A percentile compares a stretch with the other conserved stretches of the same genome.
phyloP scores from a whole-genome alignment of 306 rosid species.

The Potentilla sterilis region DNA sequence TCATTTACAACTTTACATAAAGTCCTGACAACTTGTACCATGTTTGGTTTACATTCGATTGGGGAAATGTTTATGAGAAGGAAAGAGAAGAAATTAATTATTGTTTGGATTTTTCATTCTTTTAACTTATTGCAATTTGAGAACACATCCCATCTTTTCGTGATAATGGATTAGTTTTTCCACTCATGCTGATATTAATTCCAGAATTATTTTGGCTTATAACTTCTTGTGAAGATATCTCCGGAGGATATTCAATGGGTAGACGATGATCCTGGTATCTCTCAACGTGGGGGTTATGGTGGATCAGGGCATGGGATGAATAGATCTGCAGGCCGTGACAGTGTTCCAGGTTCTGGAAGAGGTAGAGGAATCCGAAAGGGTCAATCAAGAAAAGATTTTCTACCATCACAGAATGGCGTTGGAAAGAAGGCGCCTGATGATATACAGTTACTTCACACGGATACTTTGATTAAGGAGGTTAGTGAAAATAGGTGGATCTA shows the following conservation, averaged over 20 bases:
- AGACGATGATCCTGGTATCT: constrained; percentile 80
- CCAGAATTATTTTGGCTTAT: constrained; percentile 16
- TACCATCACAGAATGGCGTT: constrained; percentile 73
- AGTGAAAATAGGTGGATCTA: constrained; percentile 19
- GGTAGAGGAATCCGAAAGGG: constrained; percentile 75
- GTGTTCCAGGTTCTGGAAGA: constrained; percentile 64
- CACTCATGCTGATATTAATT: not conserved
- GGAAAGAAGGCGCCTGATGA: constrained; percentile 71
- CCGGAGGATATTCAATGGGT: constrained; percentile 92
- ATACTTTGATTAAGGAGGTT: constrained; percentile 80
- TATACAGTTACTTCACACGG: constrained; percentile 79
- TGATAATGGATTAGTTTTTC: not conserved
- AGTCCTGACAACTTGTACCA: not conserved
- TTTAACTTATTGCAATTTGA: not conserved
- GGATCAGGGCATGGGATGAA: constrained; percentile 66
- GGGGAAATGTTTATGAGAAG: not conserved
- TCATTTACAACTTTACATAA: not conserved
- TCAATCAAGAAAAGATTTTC: constrained; percentile 69
- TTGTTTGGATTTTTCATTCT: not conserved
- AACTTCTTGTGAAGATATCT: constrained; percentile 61
- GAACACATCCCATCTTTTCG: not conserved
- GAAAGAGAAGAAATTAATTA: not conserved
- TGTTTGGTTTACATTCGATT: not conserved
- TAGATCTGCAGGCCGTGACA: constrained; percentile 55
- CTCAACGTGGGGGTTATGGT: constrained; percentile 54